phyloP scores from a whole-genome alignment of 2,329 filamentous ascomycete species.

The Plenodomus lindquistii region DNA sequence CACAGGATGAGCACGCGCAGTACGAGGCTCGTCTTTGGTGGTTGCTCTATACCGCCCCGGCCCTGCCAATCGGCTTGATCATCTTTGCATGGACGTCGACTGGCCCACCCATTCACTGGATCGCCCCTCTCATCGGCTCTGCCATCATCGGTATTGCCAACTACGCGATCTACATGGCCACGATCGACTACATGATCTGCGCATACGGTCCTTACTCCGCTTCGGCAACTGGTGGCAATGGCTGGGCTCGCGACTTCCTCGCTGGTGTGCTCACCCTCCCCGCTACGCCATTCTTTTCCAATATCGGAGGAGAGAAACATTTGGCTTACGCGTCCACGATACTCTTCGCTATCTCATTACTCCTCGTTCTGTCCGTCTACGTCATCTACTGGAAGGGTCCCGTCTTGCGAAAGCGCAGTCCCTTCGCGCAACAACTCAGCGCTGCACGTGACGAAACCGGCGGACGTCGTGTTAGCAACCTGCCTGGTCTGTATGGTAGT shows the following conservation, averaged over 20 bases:
- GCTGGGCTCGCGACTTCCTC: slow-evolving; percentile 74
- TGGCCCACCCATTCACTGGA: slow-evolving; percentile 69
- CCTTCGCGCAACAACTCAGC: slow-evolving; percentile 56
- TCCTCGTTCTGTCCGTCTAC: slow-evolving; percentile 49
- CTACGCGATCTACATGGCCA: slow-evolving; percentile 76
- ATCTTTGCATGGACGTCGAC: slow-evolving; percentile 73
- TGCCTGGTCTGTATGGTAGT: slow-evolving; percentile 35
- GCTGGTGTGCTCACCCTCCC: slow-evolving; percentile 74
- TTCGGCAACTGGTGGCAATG: slow-evolving; percentile 77
- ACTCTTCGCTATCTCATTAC: slow-evolving; percentile 56
- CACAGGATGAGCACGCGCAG: slow-evolving; percentile 35
- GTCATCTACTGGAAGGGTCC: slow-evolving; percentile 61
- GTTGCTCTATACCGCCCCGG: slow-evolving; percentile 65
- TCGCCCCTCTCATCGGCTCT: slow-evolving; percentile 67
- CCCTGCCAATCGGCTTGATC: slow-evolving; percentile 69
- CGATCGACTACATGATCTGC: slow-evolving; percentile 78
- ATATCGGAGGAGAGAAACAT: slow-evolving; percentile 47
- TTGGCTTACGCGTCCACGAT: slow-evolving; percentile 60
- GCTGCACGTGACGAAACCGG: slow-evolving; percentile 37
- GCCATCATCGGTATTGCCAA: slow-evolving; percentile 72
- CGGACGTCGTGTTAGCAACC: slow-evolving; percentile 36
- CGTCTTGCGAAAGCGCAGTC: slow-evolving; percentile 54
- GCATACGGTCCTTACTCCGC: slow-evolving; percentile 75
- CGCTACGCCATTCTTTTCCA: slow-evolving; percentile 62
- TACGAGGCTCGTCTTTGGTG: slow-evolving; percentile 64